phyloP scores from a whole-genome alignment of 179 eudicot genomes.

The Beta corolliflora region DNA sequence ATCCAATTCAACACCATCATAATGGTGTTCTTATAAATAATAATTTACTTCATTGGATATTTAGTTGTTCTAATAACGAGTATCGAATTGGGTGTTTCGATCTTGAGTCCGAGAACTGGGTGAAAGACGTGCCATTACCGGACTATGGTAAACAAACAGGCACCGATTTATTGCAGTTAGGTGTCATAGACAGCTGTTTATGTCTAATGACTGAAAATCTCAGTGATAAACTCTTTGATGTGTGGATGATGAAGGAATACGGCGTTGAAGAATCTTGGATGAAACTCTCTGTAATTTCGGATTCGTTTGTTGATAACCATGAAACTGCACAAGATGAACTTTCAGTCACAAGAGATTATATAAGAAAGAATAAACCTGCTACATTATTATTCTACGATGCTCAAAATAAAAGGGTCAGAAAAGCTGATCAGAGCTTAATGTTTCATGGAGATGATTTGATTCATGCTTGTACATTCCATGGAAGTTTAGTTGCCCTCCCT shows the following conservation, averaged over 20 bases:
- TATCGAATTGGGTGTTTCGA: slow-evolving; percentile 7
- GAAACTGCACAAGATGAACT: too few species aligned
- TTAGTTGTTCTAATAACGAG: neutral
- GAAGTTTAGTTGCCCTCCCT: neutral
- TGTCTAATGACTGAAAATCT: neutral
- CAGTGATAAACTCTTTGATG: neutral
- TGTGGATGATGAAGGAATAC: too few species aligned
- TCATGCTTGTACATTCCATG: neutral
- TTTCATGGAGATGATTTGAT: neutral
- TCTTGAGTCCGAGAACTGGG: slow-evolving; percentile 2
- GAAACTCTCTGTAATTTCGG: too few species aligned
- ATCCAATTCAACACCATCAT: too few species aligned
- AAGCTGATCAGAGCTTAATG: too few species aligned
- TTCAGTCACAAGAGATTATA: too few species aligned
- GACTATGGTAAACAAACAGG: neutral
- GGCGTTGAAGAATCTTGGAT: too few species aligned
- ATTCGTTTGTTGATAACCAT: too few species aligned
- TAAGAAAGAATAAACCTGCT: too few species aligned
- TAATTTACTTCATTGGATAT: slow-evolving; percentile 16
- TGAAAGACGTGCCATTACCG: slow-evolving; percentile 9
- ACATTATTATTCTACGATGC: too few species aligned
- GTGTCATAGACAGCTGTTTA: neutral
- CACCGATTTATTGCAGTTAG: neutral
- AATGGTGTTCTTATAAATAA: neutral
- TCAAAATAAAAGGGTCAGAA: too few species aligned